Percentiles rank a stretch among this genome's conserved stretches.
These are phyloP conservation scores for Magnaporthiopsis incrustans DNA, from an alignment of 2,329 filamentous ascomycete genomes.

Conservation along the genomic window DNA sequence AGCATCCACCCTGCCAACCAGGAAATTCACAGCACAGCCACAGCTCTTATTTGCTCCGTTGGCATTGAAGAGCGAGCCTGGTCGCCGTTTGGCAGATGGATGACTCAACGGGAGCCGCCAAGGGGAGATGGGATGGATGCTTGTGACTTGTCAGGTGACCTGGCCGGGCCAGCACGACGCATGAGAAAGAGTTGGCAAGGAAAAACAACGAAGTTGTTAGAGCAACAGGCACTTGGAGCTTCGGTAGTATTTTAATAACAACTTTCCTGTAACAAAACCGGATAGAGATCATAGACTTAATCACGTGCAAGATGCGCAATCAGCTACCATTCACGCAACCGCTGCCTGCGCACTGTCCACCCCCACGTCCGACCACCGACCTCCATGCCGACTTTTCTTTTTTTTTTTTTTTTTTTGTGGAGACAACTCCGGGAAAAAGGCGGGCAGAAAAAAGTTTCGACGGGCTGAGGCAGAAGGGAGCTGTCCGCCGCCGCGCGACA, in stretches of 20 bases:
- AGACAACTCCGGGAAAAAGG: constrained; percentile 1
- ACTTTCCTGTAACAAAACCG: not conserved
- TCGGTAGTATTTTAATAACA: too few species aligned
- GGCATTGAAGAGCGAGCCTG: too few species aligned
- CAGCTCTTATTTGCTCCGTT: not conserved
- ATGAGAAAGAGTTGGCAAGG: too few species aligned
- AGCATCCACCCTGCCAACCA: not conserved
- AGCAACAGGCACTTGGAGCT: too few species aligned
- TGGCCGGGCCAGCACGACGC: not conserved
- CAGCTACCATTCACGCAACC: not conserved
- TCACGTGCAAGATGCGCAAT: not conserved
- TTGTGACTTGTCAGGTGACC: not conserved
- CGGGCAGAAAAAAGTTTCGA: constrained; percentile 14
- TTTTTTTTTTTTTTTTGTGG: constrained; percentile 1
- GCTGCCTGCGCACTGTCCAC: not conserved
- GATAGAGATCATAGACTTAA: not conserved
- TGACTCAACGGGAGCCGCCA: not conserved
- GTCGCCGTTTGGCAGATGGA: not conserved
- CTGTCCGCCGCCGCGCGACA: constrained; percentile 1
- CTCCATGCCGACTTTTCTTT: not conserved
- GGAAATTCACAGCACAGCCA: not conserved
- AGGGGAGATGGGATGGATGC: not conserved
- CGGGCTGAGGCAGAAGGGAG: not conserved
- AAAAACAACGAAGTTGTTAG: too few species aligned
- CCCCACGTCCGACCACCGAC: not conserved